Base-by-base conservation (phyloP, 2,329 filamentous ascomycete species). In the Colletotrichum plurivorum region DNA sequence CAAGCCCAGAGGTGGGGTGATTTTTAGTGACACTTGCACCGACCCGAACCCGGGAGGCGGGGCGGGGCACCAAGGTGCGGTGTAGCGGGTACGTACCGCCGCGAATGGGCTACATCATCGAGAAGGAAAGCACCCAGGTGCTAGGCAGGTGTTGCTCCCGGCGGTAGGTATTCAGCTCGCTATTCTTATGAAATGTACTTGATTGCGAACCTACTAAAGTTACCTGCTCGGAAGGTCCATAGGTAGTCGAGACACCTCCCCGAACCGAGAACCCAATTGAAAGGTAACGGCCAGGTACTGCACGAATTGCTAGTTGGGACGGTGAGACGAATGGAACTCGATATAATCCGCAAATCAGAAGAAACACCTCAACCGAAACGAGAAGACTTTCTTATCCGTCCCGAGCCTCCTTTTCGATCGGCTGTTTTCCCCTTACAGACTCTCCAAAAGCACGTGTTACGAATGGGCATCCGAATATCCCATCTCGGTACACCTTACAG, bases 41-140 rank as follows among this genome's bases (percentile, higher is more conserved):
- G 31, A 36, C 31, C 31, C 31, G 59, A 54, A 62, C 31, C 48
- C 49, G 59, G 59, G 54, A 62, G 59, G 59, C 59, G 59, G 59
- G 59, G 59, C 48, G 52, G 20, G 15, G 1, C 31, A 10, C 31
- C 31, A 62, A 62, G 59, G 59, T 62, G 59, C 59, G 59, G 59
- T 62, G 59, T 62, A 56, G 41, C 49, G 18, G 36, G 36, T 53
- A 54, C 48, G 59, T 62, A 53, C 36, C 31, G 36, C 22, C 13
- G 15, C 4, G 10, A 9, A 15, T 10, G 13, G n/a, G 13, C 27
- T 60, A 60, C 57, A 52, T 60, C 57, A 60, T 60, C 18, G 57
- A 51, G 10, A 6, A 49, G 45, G 43, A 49, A 25, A n/a, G 5
- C 18, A 4, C 45, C 9, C 54, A 57, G 22, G 10, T 36, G 7